Evolutionary conservation across 2,329 filamentous ascomycete species (phyloP), one percentile per base, ranked within the genome.

Genomic region (Aspergillus hortae): DNA sequence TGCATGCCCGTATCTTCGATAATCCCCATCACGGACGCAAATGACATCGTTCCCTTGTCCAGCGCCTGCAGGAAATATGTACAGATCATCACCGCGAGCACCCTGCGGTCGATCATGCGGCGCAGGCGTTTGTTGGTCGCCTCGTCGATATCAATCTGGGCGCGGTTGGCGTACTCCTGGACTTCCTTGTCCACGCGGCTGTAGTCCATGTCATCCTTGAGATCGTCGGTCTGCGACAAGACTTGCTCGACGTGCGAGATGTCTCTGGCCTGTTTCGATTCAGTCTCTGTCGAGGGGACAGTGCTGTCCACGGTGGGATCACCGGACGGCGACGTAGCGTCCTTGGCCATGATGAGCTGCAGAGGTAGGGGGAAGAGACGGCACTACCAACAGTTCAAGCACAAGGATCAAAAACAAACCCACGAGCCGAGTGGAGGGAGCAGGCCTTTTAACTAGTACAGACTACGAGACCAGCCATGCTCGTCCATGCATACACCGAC

Each of bases 61-160:
- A 74, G 54, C 9, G 69, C 68, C 48, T 88, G 87, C 19, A 90
- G 70, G 63, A 90, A 89, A 69, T 90, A 90, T 0, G 86, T 89
- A 44, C 80, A 68, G 52, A 90, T 79, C 87, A 91, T 90, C 66
- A 90, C 76, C 2, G 79, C 70, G 41, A 92, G 72, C 2, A 90
- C 80, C 30, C 87, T 80, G 55, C 75, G 79, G 68, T 90, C 86
- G 58, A 90, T 88, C 74, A 84, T 74, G 47, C 70, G 78, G 56
- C 82, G 83, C 48, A 91, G 75, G 27, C 85, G 75, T 36, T 70
- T 76, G 67, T 82, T 85, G 49, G 86, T 82, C 52, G 80, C 82
- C 1, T 77, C 71, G 3, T 79, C 75, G 61, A 90, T 83, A 2
- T 80, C 72, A 46, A 89, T 72, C 5, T 73, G 74, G 15, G 67